These are phyloP conservation scores for Macrotyloma uniflorum DNA, from an alignment of 306 rosid genomes.

Conservation along the genomic window DNA sequence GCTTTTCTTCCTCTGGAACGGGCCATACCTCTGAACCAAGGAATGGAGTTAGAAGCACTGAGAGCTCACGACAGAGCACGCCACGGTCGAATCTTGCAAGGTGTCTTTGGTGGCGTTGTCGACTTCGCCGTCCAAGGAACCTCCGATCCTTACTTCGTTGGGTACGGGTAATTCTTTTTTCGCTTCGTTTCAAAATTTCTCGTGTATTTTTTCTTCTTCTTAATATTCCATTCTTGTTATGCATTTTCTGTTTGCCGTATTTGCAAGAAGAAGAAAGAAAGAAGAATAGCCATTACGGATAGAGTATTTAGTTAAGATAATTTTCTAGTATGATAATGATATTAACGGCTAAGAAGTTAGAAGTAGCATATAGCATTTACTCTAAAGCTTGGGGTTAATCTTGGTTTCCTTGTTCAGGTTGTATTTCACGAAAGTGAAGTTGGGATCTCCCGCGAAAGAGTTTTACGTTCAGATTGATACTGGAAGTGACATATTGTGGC, in stretches of 20 bases:
- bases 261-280: conserved; percentile 15
- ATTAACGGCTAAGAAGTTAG: neutral
- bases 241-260: conserved; percentile 29
- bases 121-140: conserved; percentile 91
- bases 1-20: conserved; percentile 70
- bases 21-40: conserved; percentile 61
- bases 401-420: conserved; percentile 63
- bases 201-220: neutral
- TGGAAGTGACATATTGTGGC: conserved; percentile 94
- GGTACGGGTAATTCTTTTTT: conserved; percentile 56
- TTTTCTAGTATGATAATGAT: neutral
- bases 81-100: conserved; percentile 81
- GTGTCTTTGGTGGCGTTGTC: conserved; percentile 58
- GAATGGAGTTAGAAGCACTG: conserved; percentile 56
- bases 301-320: neutral
- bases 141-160: conserved; percentile 84
- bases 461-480: conserved; percentile 92
- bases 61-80: conserved; percentile 75
- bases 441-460: conserved; percentile 95
- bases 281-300: neutral
- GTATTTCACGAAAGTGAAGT: conserved; percentile 87
- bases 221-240: neutral
- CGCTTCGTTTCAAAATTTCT: conserved; percentile 12
- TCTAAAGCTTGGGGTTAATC: conserved; percentile 22
- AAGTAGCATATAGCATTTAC: neutral